These are phyloP conservation scores for Colletotrichum lindemuthianum DNA, from an alignment of 2,329 filamentous ascomycete genomes.

Conservation along the genomic window DNA sequence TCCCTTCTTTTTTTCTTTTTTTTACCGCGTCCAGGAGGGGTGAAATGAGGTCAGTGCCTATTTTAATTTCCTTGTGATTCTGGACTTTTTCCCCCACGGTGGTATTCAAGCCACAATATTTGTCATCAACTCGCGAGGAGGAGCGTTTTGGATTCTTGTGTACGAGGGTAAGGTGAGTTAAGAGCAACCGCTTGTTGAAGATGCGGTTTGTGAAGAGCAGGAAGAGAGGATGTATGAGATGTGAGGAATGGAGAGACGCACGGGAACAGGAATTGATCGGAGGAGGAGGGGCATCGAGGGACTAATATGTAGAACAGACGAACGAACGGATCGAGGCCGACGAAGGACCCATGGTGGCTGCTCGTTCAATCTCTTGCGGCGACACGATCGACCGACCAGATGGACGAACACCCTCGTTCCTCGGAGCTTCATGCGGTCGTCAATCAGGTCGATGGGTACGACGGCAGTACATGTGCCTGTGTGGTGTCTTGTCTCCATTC, in stretches of 20 bases:
- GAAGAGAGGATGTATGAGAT: constrained; percentile 9
- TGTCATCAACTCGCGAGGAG: constrained; percentile 29
- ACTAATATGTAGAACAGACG: constrained; percentile 32
- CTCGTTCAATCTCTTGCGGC: constrained; percentile 10
- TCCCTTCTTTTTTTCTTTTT: constrained; percentile 3
- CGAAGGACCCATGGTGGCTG: background rate
- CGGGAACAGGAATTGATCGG: constrained; percentile 1
- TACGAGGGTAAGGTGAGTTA: background rate
- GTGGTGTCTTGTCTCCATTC: background rate
- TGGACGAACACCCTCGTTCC: constrained; percentile 13
- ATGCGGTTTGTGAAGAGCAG: constrained; percentile 2
- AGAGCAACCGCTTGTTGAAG: constrained; percentile 1
- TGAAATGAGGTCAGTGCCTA: background rate
- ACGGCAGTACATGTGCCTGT: constrained; percentile 17
- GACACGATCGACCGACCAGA: constrained; percentile 29
- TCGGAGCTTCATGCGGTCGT: constrained; percentile 7
- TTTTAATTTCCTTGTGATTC: constrained; percentile 23
- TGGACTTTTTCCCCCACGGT: background rate
- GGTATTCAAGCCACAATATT: constrained; percentile 32
- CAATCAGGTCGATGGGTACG: constrained; percentile 7
- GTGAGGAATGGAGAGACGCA: constrained; percentile 17
- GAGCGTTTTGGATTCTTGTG: constrained; percentile 5
- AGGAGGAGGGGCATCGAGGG: constrained; percentile 29
- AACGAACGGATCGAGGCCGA: constrained; percentile 20
- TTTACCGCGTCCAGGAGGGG: background rate